phyloP scores from a whole-genome alignment of 2,329 filamentous ascomycete genomes.

The Escovopsis weberi region DNA sequence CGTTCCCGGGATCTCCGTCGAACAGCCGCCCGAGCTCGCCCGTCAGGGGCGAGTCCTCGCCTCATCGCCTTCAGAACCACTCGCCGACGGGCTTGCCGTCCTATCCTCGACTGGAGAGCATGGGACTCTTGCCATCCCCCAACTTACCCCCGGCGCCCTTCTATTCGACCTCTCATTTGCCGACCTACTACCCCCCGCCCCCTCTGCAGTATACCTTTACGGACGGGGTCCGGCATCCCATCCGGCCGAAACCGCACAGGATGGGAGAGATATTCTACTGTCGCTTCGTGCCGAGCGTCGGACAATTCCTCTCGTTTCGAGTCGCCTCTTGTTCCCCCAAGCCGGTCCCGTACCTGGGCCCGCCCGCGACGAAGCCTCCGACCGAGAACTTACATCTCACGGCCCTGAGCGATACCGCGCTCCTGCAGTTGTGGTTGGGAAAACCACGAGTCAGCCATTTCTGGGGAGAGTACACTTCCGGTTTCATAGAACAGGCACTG shows the following conservation, averaged over 20 bases:
- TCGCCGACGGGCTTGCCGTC: slow-evolving; percentile 11
- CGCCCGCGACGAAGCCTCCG: slow-evolving; percentile 26
- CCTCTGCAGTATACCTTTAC: slow-evolving; percentile 72
- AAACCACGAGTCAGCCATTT: slow-evolving; percentile 69
- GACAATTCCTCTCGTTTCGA: slow-evolving; percentile 79
- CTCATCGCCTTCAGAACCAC: slow-evolving; percentile 12
- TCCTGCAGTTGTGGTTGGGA: slow-evolving; percentile 81
- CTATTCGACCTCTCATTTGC: slow-evolving; percentile 68
- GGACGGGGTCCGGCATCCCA: slow-evolving; percentile 66
- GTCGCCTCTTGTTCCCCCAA: slow-evolving; percentile 57
- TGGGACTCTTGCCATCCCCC: slow-evolving; percentile 10
- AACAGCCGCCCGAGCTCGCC: slow-evolving; percentile 41
- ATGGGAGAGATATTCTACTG: slow-evolving; percentile 89
- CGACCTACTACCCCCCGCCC: slow-evolving; percentile 78
- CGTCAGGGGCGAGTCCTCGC: slow-evolving; percentile 17
- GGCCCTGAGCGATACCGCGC: slow-evolving; percentile 34
- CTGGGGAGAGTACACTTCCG: slow-evolving; percentile 56
- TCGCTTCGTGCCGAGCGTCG: slow-evolving; percentile 67
- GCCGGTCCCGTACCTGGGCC: slow-evolving; percentile 50
- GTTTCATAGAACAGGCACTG: slow-evolving; percentile 54
- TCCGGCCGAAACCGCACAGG: slow-evolving; percentile 74
- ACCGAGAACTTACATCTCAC: slow-evolving; percentile 26
- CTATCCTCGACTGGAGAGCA: slow-evolving; percentile 8
- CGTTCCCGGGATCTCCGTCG: slow-evolving; percentile 36
- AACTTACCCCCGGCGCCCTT: slow-evolving; percentile 51